Evolutionary conservation across 2,329 filamentous ascomycete species (phyloP), one percentile per base, ranked within the genome.

Genomic region (Colletotrichum melonis): DNA sequence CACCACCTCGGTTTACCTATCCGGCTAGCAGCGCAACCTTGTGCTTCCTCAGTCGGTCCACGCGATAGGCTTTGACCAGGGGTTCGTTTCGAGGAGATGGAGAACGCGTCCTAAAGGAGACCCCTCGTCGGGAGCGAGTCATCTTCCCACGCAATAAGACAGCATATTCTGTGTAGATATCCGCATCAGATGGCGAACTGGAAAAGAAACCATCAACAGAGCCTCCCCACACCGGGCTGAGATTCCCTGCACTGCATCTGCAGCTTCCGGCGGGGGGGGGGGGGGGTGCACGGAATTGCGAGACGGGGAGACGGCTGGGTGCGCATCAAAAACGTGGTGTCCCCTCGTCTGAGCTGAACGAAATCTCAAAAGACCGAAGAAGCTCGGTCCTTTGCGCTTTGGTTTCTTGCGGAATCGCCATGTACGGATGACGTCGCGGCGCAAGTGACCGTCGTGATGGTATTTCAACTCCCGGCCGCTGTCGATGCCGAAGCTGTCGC

Each of bases 401-500:
- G 24, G 22, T 63, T 22, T 22, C 49, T 69, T 60, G 60, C 11
- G 58, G 38, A 14, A 22, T 66, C 67, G 67, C 52, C 60, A 73
- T 73, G 71, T 66, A 65, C 58, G 67, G 60, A 57, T 66, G 67
- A 73, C 55, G 46, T 26, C 22, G 67, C 35, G 49, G 49, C 70
- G 56, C 22, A 14, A 70, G 62, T 58, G 60, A 56, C 26, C 49
- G 67, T 71, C 56, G 56, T 59, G 56, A 73, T 73, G 71, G 67
- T 73, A 28, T 73, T 73, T 49, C 71, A 73, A 71, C 67, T 73
- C 56, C 71, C 71, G 55, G 56, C 71, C 56, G 71, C 67, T 56
- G 71, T 73, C 56, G 35, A 52, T 49, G 26, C 60, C 28, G 71
- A 73, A 49, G 71, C 56, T 57, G 19, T 56, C 60, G 71, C 67